Base-by-base conservation (phyloP, 2,329 filamentous ascomycete genomes). In the Clarireedia hainanense region DNA sequence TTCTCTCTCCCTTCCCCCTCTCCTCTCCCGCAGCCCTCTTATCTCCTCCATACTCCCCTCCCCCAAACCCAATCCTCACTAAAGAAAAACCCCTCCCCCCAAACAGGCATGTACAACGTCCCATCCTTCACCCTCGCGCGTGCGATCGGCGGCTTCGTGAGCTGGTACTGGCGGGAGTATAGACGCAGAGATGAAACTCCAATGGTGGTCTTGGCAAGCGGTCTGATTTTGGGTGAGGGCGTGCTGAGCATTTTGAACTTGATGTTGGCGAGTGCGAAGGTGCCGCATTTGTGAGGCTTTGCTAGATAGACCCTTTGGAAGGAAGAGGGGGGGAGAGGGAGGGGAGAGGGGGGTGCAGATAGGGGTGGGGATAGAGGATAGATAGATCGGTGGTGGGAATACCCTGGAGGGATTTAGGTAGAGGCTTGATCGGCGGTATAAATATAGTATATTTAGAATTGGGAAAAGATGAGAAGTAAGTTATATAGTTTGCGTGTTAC, bases 91-190 rank as follows among this genome's bases (percentile, higher is more conserved):
- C 20, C 26, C 26, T 9, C 39, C 17, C 17, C 17, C 26, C 63
- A 20, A 20, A 2, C 20, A 86, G 87, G 94, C 49, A 99, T 99
- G 84, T 99, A 97, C 73, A 99, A 97, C 65, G 90, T 92, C 0
- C 94, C 94, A 0, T 95, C 90, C 0, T 99, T 99, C 68, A 99
- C 94, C 0, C 75, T 99, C 39, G 91, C 94, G 0, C 78, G 94
- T 59, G 88, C 90, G 0, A 82, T 89, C 9, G 94, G 94, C 2
- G 94, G 94, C 0, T 60, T 85, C 45, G 72, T 86, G 52, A 85
- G 83, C 60, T 91, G 88, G 79, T 94, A 88, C 73, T 96, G 91
- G 91, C 77, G 75, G 52, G 74, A 74, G 69, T 67, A 73, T 70
- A 68, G 72, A 68, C 69, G 74, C 65, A 72, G 72, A 66, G 73